Evolutionary conservation across 352 stramenopile species (phyloP).

Genomic region (Phytophthora boehmeriae): DNA sequence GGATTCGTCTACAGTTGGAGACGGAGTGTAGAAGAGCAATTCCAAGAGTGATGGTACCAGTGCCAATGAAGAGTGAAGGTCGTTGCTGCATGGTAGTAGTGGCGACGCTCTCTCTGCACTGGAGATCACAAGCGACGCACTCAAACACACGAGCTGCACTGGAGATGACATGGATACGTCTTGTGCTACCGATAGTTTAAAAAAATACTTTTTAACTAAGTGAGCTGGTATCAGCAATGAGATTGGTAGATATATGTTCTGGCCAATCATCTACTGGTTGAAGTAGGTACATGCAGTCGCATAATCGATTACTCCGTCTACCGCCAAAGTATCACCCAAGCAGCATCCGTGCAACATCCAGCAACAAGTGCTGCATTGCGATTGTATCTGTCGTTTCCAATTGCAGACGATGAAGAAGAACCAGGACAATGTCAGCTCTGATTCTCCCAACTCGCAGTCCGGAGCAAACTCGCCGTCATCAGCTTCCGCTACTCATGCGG

Average conservation of each 20-base stretch:
- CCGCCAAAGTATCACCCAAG: not conserved
- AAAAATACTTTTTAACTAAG: no score
- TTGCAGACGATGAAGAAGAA: constrained; percentile 4
- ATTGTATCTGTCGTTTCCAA: not conserved
- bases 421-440: not conserved
- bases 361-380: not conserved
- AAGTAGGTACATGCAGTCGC: not conserved
- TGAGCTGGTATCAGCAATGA: no score
- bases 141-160: constrained; percentile 66
- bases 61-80: constrained; percentile 17
- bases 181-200: no score
- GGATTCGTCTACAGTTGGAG: not conserved
- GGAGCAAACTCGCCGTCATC: constrained; percentile 4
- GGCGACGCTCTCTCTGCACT: constrained; percentile 36
- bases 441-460: not conserved
- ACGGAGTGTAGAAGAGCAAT: constrained; percentile 55
- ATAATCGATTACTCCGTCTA: not conserved
- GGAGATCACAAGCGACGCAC: constrained; percentile 59
- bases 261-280: not conserved
- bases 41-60: constrained; percentile 56
- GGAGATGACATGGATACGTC: constrained; percentile 22
- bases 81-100: constrained; percentile 4
- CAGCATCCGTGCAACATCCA: not conserved
- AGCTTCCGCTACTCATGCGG: constrained; percentile 19
- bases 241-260: no score